Percentiles rank a stretch among this genome's conserved stretches.
Evolutionary conservation across 108 stramenopile genomes (phyloP).

Genomic region (Cyclotella distinguenda): DNA sequence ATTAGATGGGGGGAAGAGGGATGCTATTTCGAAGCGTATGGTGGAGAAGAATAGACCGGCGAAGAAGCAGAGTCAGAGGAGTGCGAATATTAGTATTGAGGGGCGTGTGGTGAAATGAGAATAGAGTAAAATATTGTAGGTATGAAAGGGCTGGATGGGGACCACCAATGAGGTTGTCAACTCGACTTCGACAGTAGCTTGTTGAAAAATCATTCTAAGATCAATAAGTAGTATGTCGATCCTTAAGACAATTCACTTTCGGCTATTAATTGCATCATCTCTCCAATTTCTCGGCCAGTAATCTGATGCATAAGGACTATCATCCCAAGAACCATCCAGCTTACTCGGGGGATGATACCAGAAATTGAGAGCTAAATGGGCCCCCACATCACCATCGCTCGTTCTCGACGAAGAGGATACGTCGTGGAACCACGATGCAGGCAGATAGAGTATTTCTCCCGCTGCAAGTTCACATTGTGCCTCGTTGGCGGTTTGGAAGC

Average conservation of each 20-base stretch:
- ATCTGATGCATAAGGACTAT: neutral
- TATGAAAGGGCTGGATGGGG: neutral
- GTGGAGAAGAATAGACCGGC: conserved; percentile 67
- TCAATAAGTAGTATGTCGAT: neutral
- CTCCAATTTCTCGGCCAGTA: neutral
- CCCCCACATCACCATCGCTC: neutral
- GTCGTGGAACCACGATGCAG: conserved; percentile 97
- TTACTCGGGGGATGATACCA: conserved; percentile 1
- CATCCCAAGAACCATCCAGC: neutral
- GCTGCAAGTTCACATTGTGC: conserved; percentile 57
- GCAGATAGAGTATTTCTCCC: conserved; percentile 92
- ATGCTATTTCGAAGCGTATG: conserved; percentile 69
- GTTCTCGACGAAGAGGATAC: conserved; percentile 63
- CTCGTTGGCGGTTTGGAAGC: conserved; percentile 25
- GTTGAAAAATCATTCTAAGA: neutral
- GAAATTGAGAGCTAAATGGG: conserved; percentile 4
- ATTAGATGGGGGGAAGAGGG: conserved; percentile 53
- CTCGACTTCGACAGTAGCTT: neutral
- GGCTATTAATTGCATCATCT: neutral
- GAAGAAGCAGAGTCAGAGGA: conserved; percentile 70
- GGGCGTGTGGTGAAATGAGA: conserved; percentile 66
- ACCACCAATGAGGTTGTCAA: neutral
- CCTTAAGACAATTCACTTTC: neutral
- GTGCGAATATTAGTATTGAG: conserved; percentile 86
- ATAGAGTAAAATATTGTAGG: neutral